Conservation (phyloP, 306 rosid species). For the Astragalus membranaceus region DNA sequence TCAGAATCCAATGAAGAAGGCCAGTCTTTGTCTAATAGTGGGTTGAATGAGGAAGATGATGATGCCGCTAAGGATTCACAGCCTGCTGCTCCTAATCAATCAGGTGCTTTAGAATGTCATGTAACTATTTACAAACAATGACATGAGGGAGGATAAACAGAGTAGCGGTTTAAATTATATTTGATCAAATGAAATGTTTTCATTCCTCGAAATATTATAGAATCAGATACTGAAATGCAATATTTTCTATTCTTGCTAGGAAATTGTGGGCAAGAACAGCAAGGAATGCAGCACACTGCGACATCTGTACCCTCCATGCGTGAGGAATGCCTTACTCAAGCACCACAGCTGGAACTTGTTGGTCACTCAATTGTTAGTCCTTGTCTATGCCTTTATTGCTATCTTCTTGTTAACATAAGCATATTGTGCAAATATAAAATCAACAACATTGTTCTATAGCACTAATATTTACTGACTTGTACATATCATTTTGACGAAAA, state of each 20-base stretch:
- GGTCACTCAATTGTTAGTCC: slow-evolving; percentile 89
- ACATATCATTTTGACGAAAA: slow-evolving; percentile 11
- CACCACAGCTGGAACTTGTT: slow-evolving; percentile 84
- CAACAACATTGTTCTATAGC: neutral
- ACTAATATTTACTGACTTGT: neutral
- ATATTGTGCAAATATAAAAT: slow-evolving; percentile 9
- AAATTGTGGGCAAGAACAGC: slow-evolving; percentile 53
- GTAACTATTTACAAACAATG: neutral
- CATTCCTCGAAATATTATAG: neutral
- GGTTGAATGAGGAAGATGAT: slow-evolving; percentile 64
- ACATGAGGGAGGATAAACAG: neutral
- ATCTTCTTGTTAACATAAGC: neutral
- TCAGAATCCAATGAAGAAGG: slow-evolving; percentile 80
- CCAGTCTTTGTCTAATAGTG: slow-evolving; percentile 70
- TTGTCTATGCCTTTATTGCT: neutral
- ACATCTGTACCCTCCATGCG: slow-evolving; percentile 43
- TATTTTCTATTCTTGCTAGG: slow-evolving; percentile 25
- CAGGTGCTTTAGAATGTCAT: slow-evolving; percentile 47
- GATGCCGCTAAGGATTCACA: slow-evolving; percentile 49
- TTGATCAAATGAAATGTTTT: neutral
- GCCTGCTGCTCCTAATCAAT: slow-evolving; percentile 44
- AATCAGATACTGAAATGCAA: neutral
- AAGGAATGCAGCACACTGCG: slow-evolving; percentile 43
- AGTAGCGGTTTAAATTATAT: neutral
- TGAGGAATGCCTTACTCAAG: slow-evolving; percentile 47